Percentiles rank a stretch among this genome's conserved stretches.
phyloP scores from a whole-genome alignment of 495 filamentous ascomycete genomes.

The Antarctomyces pellizariae region DNA sequence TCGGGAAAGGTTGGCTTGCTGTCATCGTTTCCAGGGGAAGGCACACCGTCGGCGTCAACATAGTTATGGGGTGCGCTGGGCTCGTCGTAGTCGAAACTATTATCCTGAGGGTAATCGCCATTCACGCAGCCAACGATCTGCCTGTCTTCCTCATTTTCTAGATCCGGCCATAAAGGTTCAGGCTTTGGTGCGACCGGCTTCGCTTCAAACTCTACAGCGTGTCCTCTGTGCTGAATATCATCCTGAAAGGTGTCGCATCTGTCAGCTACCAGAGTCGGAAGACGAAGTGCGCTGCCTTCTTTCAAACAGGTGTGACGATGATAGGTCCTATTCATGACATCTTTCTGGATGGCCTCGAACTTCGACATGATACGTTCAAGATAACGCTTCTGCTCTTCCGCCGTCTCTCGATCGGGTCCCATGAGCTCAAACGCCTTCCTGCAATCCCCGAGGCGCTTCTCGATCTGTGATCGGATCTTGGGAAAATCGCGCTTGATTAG shows the following conservation, averaged over 20 bases:
- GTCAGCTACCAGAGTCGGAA: slow-evolving; percentile 6
- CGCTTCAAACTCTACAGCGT: neutral
- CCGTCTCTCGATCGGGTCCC: slow-evolving; percentile 14
- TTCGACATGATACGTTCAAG: slow-evolving; percentile 4
- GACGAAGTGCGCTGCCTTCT: slow-evolving; percentile 3
- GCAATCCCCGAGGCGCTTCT: slow-evolving; percentile 14
- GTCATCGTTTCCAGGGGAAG: too few relatives aligned
- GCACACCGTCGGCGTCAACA: too few relatives aligned
- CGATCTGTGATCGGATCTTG: slow-evolving; percentile 22
- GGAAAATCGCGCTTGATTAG: slow-evolving; percentile 28
- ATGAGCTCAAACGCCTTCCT: slow-evolving; percentile 17
- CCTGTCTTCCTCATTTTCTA: too few relatives aligned
- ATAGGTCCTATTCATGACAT: slow-evolving; percentile 6
- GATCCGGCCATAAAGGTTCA: too few relatives aligned
- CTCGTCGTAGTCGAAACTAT: too few relatives aligned
- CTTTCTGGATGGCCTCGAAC: slow-evolving; percentile 5
- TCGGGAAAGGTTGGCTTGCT: too few relatives aligned
- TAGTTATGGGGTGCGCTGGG: too few relatives aligned
- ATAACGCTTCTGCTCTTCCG: slow-evolving; percentile 4
- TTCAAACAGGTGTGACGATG: slow-evolving; percentile 4
- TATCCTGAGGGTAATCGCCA: too few relatives aligned
- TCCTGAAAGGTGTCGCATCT: slow-evolving; percentile 3
- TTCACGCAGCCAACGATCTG: too few relatives aligned
- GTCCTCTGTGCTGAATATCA: slow-evolving; percentile 1
- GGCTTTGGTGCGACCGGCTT: too few relatives aligned